Base-by-base conservation (phyloP, 805 yeast genomes). In the Saturnispora bothae region DNA sequence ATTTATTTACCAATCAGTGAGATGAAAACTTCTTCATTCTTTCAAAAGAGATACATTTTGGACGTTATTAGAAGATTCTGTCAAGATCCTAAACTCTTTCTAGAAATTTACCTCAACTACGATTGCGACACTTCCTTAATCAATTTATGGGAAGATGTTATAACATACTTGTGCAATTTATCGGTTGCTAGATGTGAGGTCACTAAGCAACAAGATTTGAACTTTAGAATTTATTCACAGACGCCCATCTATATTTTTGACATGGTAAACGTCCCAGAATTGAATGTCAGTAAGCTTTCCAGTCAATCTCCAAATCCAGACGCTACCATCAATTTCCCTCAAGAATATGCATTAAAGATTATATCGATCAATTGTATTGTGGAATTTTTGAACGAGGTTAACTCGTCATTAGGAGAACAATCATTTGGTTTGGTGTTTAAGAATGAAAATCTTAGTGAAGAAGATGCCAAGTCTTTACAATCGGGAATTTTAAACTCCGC, bases 1-100 rank as follows among this genome's bases (percentile, higher is more conserved):
- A 84, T 89, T 38, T 92, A 92, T 57, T 82, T 92, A 60, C 96
- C 97, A 3, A 84, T 94, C 31, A 73, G 92, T 33, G 97, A 89
- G 52, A 73, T 92, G 76, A 83, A 79, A 52, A 77, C 94, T 2
- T 83, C 96, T 1, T 84, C 96, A 0, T 63, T 88, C 8, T 96
- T 89, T 57, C 98, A 94, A 60, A 86, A 89, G 56, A 71, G 94
- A 54, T 89, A 86, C 51, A 72, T 89, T 46, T 65, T 94, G 43
- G 72, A 80, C 10, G 70, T 89, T n/a, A 68, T 94, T 19, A 82
- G 83, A 49, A 69, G 94, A 47, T 60, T 92, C 28, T 81, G 94
- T 54, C 76, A 76, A 46, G 95, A 89, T 60, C 94, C 97, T 31
- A 71, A 94, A 44, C 79, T 94, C 15, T 64, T 94, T 44, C 84